A percentile compares a stretch with the other conserved stretches of the same genome.
phyloP scores from a whole-genome alignment of 805 yeast species.

The Hanseniaspora clermontiae region DNA sequence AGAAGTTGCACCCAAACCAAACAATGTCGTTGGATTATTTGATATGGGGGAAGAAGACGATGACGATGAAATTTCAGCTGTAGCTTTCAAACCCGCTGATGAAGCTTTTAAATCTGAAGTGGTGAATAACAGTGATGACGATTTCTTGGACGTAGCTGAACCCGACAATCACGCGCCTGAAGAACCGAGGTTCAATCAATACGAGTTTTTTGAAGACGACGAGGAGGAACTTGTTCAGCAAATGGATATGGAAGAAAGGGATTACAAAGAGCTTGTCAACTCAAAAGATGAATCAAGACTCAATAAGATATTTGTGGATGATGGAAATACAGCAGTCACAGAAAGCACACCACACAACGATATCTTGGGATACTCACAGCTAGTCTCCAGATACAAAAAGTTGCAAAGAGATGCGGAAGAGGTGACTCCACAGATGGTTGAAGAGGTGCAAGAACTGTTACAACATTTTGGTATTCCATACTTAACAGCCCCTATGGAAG shows the following conservation, averaged over 20 bases:
- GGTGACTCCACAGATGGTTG: conserved; percentile 73
- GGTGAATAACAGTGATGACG: background rate
- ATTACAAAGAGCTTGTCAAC: conserved; percentile 51
- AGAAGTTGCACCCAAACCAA: background rate
- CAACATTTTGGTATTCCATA: conserved; percentile 87
- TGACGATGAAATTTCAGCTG: conserved; percentile 13
- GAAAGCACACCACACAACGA: conserved; percentile 20
- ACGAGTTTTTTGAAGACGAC: conserved; percentile 65
- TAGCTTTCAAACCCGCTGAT: background rate
- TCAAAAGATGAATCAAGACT: conserved; percentile 16
- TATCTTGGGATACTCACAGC: conserved; percentile 30
- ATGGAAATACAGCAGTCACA: conserved; percentile 19
- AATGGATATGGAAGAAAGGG: conserved; percentile 56
- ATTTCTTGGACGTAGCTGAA: background rate
- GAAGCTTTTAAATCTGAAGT: conserved; percentile 29
- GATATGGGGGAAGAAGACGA: conserved; percentile 24
- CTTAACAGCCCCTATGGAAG: conserved; percentile 95
- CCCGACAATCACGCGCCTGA: background rate
- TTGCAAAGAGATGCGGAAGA: conserved; percentile 84
- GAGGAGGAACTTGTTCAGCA: conserved; percentile 54
- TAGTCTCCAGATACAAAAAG: conserved; percentile 51
- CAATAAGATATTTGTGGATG: conserved; percentile 27
- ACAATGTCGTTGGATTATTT: background rate
- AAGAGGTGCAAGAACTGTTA: conserved; percentile 79
- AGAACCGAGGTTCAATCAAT: conserved; percentile 31